Conservation (phyloP, 2,329 filamentous ascomycete genomes). For the Hymenotorrendiella dingleyae region DNA sequence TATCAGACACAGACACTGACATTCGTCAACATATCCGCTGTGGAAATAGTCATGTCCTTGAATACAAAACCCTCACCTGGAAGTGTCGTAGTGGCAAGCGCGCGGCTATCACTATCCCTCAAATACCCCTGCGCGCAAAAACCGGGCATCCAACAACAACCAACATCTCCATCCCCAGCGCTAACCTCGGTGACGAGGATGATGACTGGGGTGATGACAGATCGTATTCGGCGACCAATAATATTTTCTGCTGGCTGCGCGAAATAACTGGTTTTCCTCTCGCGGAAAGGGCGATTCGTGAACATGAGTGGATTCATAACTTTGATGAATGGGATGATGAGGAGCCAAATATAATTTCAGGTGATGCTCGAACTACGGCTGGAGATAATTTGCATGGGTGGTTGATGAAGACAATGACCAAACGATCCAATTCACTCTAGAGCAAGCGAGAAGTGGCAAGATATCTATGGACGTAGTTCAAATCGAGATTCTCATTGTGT, state of each 20-base stretch:
- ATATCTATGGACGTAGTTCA: too few species aligned
- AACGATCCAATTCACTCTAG: constrained; percentile 16
- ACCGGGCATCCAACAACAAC: constrained; percentile 8
- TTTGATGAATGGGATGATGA: constrained; percentile 21
- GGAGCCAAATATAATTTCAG: constrained; percentile 14
- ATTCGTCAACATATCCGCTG: constrained; percentile 19
- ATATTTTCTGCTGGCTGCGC: constrained; percentile 29
- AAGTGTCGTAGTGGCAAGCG: constrained; percentile 10
- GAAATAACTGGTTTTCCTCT: constrained; percentile 27
- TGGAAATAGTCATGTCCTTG: constrained; percentile 13
- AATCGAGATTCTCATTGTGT: too few species aligned
- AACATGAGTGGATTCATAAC: constrained; percentile 31
- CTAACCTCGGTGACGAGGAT: constrained; percentile 17
- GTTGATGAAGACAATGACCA: constrained; percentile 15
- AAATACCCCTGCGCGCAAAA: constrained; percentile 12
- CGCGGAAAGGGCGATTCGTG: constrained; percentile 25
- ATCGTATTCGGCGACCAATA: constrained; percentile 26
- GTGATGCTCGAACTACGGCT: constrained; percentile 14
- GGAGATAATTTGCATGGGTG: constrained; percentile 19
- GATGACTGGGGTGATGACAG: too few species aligned
- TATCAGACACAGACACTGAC: constrained; percentile 17
- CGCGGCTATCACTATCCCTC: constrained; percentile 2
- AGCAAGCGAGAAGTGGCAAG: too few species aligned
- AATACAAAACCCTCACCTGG: constrained; percentile 17
- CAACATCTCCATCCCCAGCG: constrained; percentile 14